Percentiles rank a stretch among this genome's conserved stretches.
Evolutionary conservation across 305 asterid species (phyloP).

Genomic region (Ilex paraguariensis): DNA sequence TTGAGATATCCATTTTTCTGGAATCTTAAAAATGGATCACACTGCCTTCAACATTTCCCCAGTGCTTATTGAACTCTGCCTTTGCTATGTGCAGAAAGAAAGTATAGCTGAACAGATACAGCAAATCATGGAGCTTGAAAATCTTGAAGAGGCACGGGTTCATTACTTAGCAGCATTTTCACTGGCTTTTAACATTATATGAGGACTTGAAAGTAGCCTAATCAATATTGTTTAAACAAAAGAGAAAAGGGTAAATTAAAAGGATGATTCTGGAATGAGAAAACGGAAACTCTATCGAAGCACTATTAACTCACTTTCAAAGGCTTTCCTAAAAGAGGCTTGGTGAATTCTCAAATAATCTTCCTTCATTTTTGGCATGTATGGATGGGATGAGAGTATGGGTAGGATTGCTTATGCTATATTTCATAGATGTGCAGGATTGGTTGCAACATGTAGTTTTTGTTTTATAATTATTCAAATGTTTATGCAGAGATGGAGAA

Average conservation of each 20-base stretch:
- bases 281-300: too few relatives aligned
- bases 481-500: conserved; percentile 74
- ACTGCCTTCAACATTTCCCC: not conserved
- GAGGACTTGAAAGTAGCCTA: not conserved
- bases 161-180: conserved; percentile 5
- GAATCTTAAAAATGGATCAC: not conserved
- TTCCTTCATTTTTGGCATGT: not conserved
- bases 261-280: too few relatives aligned
- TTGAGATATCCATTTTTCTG: not conserved
- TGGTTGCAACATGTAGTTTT: not conserved
- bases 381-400: not conserved
- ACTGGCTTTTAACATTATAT: not conserved
- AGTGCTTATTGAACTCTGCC: not conserved
- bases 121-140: conserved; percentile 91
- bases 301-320: too few relatives aligned
- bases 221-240: not conserved
- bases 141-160: conserved; percentile 84
- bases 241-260: too few relatives aligned
- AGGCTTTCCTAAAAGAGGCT: too few relatives aligned
- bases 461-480: not conserved
- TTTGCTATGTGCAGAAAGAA: conserved; percentile 62
- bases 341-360: not conserved
- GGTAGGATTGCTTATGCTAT: not conserved
- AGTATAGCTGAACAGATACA: conserved; percentile 74
- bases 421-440: not conserved